Evolutionary conservation across 2,329 filamentous ascomycete genomes (phyloP).

Genomic region (Zalaria obscura): DNA sequence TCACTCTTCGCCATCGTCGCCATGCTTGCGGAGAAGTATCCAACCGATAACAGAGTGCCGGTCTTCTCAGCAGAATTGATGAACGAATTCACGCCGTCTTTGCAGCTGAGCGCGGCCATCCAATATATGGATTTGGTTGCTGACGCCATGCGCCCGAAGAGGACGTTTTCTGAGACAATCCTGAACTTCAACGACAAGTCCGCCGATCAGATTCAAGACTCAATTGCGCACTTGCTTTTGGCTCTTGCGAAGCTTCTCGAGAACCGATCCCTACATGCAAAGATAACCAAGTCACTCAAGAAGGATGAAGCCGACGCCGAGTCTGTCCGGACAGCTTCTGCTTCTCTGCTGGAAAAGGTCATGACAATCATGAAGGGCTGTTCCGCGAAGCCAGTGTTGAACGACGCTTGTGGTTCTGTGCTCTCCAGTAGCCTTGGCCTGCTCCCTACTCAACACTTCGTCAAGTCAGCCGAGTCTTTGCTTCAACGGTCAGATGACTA

Average conservation of each 20-base stretch:
- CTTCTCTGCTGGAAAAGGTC: conserved; percentile 22
- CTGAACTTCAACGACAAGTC: conserved; percentile 46
- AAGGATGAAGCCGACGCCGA: conserved; percentile 7
- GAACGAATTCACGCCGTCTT: conserved; percentile 54
- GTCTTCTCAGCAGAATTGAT: conserved; percentile 66
- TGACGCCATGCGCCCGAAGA: conserved; percentile 64
- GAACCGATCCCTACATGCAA: conserved; percentile 3
- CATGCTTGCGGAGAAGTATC: conserved; percentile 83
- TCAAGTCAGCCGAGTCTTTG: conserved; percentile 73
- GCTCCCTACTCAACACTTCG: conserved; percentile 74
- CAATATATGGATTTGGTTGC: conserved; percentile 62
- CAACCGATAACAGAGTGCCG: conserved; percentile 56
- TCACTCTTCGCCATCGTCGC: conserved; percentile 78
- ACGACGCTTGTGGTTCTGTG: conserved; percentile 40
- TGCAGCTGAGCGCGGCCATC: conserved; percentile 59
- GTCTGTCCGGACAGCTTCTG: conserved; percentile 19
- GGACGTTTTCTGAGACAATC: conserved; percentile 56
- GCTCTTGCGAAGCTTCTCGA: conserved; percentile 18
- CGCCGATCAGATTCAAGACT: conserved; percentile 18
- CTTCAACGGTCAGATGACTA: conserved; percentile 63
- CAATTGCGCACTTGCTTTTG: conserved; percentile 18
- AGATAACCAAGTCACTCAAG: conserved; percentile 4
- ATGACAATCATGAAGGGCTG: conserved; percentile 3
- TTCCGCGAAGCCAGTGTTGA: conserved; percentile 30
- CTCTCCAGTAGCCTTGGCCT: conserved; percentile 71